A percentile compares a stretch with the other conserved stretches of the same genome.
Conservation (phyloP, 371 early-diverging fungal species). For the Mortierella sp. region DNA sequence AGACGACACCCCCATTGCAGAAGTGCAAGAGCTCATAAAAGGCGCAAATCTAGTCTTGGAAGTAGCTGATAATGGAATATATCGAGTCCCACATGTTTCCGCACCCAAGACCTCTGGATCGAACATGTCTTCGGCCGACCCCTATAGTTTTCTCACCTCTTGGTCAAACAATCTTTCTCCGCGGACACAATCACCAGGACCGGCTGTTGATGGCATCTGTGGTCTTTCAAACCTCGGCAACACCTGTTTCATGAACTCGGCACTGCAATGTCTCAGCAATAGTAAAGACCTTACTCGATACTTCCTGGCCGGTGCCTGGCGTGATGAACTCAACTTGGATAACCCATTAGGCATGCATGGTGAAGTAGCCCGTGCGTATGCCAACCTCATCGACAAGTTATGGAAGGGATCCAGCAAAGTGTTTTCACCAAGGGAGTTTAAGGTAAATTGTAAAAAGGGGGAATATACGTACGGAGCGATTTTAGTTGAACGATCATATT, state of each 20-base stretch:
- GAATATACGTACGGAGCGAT: background rate
- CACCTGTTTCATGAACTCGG: slow-evolving; percentile 92
- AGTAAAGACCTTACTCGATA: slow-evolving; percentile 74
- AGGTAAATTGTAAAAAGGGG: slow-evolving; percentile 51
- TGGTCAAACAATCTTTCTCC: slow-evolving; percentile 8
- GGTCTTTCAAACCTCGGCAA: slow-evolving; percentile 88
- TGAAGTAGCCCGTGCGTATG: slow-evolving; percentile 76
- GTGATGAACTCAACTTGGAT: slow-evolving; percentile 63
- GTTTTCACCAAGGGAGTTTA: slow-evolving; percentile 78
- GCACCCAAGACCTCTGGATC: background rate
- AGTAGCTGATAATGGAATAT: slow-evolving; percentile 24
- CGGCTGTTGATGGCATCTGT: slow-evolving; percentile 60
- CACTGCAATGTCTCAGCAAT: slow-evolving; percentile 83
- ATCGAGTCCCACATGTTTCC: slow-evolving; percentile 5
- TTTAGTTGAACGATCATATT: background rate
- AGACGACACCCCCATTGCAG: slow-evolving; percentile 34
- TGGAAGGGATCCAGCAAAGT: slow-evolving; percentile 65
- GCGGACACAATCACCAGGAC: slow-evolving; percentile 1
- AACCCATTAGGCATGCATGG: slow-evolving; percentile 75
- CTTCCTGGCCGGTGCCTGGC: slow-evolving; percentile 61
- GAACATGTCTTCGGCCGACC: slow-evolving; percentile 8
- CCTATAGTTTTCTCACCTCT: slow-evolving; percentile 11
- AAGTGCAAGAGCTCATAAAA: slow-evolving; percentile 26
- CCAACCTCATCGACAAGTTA: slow-evolving; percentile 67
- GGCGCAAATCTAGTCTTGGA: slow-evolving; percentile 29